phyloP scores from a whole-genome alignment of 208 protist genomes.

The Acanthamoeba healyi region DNA sequence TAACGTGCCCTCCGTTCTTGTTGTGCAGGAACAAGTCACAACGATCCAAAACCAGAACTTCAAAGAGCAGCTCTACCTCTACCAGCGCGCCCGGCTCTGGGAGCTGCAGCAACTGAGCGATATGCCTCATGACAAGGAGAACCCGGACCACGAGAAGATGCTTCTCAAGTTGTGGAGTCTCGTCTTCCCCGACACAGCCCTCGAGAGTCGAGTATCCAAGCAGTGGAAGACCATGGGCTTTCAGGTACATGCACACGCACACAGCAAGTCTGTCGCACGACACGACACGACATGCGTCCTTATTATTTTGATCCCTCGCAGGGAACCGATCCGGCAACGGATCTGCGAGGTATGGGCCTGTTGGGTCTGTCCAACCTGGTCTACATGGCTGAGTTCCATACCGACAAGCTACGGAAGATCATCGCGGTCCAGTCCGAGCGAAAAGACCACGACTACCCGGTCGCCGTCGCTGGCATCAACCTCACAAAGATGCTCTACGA shows the following conservation, averaged over 20 bases:
- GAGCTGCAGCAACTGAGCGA: conserved; percentile 65
- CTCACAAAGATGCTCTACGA: conserved; percentile 76
- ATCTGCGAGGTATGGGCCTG: conserved; percentile 93
- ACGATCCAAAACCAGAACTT: conserved; percentile 54
- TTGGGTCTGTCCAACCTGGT: conserved; percentile 91
- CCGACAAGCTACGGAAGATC: conserved; percentile 14
- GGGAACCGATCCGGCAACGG: conserved; percentile 90
- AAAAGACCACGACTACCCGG: conserved; percentile 83
- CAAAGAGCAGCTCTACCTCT: conserved; percentile 70
- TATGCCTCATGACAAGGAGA: conserved; percentile 53
- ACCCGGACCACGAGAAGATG: conserved; percentile 69
- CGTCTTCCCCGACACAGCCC: conserved; percentile 44
- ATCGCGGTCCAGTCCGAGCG: conserved; percentile 54
- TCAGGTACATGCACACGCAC: conserved; percentile 5
- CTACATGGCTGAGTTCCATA: conserved; percentile 89
- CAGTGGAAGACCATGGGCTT: conserved; percentile 68
- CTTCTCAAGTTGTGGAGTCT: conserved; percentile 38
- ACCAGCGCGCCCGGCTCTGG: conserved; percentile 57
- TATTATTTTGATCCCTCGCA: background rate
- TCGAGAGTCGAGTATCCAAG: conserved; percentile 46
- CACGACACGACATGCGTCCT: background rate
- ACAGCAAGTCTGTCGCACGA: background rate
- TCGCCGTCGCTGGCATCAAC: conserved; percentile 79
- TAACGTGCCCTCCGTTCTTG: background rate
- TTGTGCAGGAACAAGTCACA: conserved; percentile 50